Evolutionary conservation across 208 protist species (phyloP), one percentile per base, ranked within the genome.

Genomic region (Plasmodiophora brassicae): DNA sequence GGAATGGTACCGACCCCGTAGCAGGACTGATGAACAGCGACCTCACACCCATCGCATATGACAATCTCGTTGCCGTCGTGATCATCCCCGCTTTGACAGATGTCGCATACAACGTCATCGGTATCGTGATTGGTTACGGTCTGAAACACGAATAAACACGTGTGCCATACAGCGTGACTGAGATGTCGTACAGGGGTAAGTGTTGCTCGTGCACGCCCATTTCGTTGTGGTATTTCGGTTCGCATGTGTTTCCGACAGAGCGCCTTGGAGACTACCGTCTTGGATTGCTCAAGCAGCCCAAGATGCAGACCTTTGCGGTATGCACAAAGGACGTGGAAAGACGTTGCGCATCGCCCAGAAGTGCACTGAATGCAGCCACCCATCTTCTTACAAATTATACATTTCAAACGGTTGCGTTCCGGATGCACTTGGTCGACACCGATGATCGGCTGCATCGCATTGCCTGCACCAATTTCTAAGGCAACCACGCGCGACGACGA

Each of bases 291-390:
- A 14, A 78, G 41, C 32, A 78, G 5, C 20, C 5, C 5, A 5
- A 78, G 41, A 8, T 32, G 65, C 14, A 78, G 14, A 8, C 65
- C 65, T 14, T 78, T 5, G 10, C n/a, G 65, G 20, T 5, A 5
- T 5, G 14, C 65, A 78, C 65, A 78, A 5, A 78, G 10, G 32
- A 78, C 14, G n/a, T 78, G 65, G n/a, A 78, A 78, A n/a, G 65
- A 32, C 32, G n/a, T 78, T 14, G 14, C 5, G n/a, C 65, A 78
- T 32, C n/a, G 32, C 32, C 65, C 65, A 5, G n/a, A 36, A 36
- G 65, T 78, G n/a, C 65, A 78, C n/a, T 78, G 65, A 78, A 78
- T 38, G 65, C 65, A 78, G n/a, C 65, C 65, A 36, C 65, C n/a
- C 10, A 38, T 78, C n/a, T 78, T 5, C n/a, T 78, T 78, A 32